Base-by-base conservation (phyloP, 2,329 filamentous ascomycete genomes). In the Colletotrichum sansevieriae region DNA sequence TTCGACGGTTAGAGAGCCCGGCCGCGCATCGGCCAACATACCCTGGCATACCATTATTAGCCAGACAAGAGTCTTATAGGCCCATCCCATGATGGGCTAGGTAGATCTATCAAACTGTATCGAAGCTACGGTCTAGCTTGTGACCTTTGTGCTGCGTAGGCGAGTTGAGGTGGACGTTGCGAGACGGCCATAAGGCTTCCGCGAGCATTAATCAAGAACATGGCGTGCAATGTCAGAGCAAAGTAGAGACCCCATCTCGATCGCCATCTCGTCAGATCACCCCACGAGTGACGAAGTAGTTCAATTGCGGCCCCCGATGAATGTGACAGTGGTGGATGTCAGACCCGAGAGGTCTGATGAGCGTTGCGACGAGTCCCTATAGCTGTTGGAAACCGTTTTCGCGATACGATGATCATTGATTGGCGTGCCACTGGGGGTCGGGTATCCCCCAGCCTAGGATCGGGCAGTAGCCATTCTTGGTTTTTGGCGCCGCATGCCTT, bases 31-130 rank as follows among this genome's bases (percentile, higher is more conserved):
- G 62, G 61, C 39, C 47, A 68, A 29, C 18, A 35, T 18, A 43
- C 61, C 62, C 65, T 65, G 61, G 22, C 47, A 13, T 22, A 35
- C 33, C n/a, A 29, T 9, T 44, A 20, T 54, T 54, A 54, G 44
- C 41, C 39, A 25, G 22, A 22, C 25, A 39, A 56, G 15, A 43
- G 43, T 39, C 49, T 41, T 59, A 10, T 29, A 58, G 51, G 63
- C 57, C 67, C 56, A 57, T 62, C 49, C 57, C 39, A 57, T 68
- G 54, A 46, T 46, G 37, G 63, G 63, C 67, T 70, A 54, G 52
- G 64, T 44, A 58, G 63, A 69, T 66, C 55, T 46, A 60, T 61
- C 66, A 61, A 49, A 68, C 46, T 62, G 57, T 39, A 68, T 69
- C 56, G 54, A 54, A 65, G 54, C 29, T 46, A 29, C 47, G 39